Base-by-base conservation (phyloP, 1,139 yeast genomes). In the Taphrina wiesneri region DNA sequence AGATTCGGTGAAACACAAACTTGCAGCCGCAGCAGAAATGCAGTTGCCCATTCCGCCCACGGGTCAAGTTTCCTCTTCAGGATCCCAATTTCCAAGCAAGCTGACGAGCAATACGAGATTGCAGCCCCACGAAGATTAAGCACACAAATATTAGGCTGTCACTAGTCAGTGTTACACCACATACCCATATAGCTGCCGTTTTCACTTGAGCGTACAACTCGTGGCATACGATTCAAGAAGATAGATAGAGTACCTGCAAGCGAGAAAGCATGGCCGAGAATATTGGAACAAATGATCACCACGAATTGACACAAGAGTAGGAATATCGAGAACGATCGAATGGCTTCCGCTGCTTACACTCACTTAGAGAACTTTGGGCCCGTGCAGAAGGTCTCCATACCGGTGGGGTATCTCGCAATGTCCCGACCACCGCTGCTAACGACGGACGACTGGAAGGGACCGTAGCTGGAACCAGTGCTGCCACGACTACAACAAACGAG, bases 321-420 rank as follows among this genome's bases (percentile, higher is more conserved):
- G 49, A n/a, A 13, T 19, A 9, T 45, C 15, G 5, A 45, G 9
- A 5, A 45, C 28, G 26, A 45, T 7, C 28, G 15, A 17, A 21
- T 7, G 11, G n/a, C 26, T 21, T 28, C 21, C 13, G 49, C 49
- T 45, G 28, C 25, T 45, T 21, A 25, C 36, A 15, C 21, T 25
- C 21, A 3, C n/a, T 19, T 39, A 49, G 54, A 32, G 56, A 52
- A 17, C 21, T 52, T 9, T 52, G 56, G 32, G 63, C 63, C 2
- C 63, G 63, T 2, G 39, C 56, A 11, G 63, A 59, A 30, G 63
- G 63, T 21, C 56, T 46, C 5, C 63, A 59, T 25, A 47, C 28
- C 5, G 63, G 63, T 26, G 63, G 63, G 3, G 46, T 59, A 13
- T 46, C 56, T 25, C 39, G 63, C 25, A 30, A 45, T 13, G 53